These are phyloP conservation scores for Colletotrichum magnum DNA, from an alignment of 2,329 filamentous ascomycete species.

Conservation along the genomic window DNA sequence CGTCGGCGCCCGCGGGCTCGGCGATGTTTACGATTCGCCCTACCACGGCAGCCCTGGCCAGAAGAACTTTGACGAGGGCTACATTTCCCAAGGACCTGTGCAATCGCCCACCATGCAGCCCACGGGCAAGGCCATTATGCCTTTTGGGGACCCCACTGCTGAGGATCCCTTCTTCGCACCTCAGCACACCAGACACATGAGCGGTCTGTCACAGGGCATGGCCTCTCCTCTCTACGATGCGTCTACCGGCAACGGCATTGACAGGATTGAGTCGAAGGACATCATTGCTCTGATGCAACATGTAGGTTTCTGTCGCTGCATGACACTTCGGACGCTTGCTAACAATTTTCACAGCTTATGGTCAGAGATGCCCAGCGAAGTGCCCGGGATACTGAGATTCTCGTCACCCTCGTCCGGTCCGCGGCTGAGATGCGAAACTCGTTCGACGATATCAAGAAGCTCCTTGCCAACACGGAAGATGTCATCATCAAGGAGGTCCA, in stretches of 20 bases:
- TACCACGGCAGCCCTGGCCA: constrained; percentile 71
- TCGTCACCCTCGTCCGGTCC: constrained; percentile 92
- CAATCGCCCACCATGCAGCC: constrained; percentile 66
- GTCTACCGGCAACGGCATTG: constrained; percentile 87
- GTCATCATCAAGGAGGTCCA: constrained; percentile 90
- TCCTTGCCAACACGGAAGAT: constrained; percentile 91
- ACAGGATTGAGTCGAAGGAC: constrained; percentile 94
- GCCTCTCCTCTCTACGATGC: constrained; percentile 91
- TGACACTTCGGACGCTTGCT: constrained; percentile 40
- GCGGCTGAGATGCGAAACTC: constrained; percentile 97
- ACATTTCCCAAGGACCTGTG: constrained; percentile 81
- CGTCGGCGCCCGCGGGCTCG: constrained; percentile 56
- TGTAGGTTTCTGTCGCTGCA: constrained; percentile 61
- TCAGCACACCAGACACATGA: constrained; percentile 77
- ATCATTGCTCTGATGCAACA: constrained; percentile 99
- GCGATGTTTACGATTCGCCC: constrained; percentile 57
- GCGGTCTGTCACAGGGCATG: constrained; percentile 94
- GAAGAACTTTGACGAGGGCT: constrained; percentile 85
- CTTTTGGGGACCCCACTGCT: constrained; percentile 56
- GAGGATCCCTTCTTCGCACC: constrained; percentile 78
- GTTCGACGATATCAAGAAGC: constrained; percentile 94
- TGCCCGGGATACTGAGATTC: constrained; percentile 94
- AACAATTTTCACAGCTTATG: constrained; percentile 73
- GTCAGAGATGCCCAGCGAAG: constrained; percentile 97
- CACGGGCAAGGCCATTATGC: constrained; percentile 68